These are phyloP conservation scores for Cladorrhinum sp. DNA, from an alignment of 2,329 filamentous ascomycete species.

Conservation along the genomic window DNA sequence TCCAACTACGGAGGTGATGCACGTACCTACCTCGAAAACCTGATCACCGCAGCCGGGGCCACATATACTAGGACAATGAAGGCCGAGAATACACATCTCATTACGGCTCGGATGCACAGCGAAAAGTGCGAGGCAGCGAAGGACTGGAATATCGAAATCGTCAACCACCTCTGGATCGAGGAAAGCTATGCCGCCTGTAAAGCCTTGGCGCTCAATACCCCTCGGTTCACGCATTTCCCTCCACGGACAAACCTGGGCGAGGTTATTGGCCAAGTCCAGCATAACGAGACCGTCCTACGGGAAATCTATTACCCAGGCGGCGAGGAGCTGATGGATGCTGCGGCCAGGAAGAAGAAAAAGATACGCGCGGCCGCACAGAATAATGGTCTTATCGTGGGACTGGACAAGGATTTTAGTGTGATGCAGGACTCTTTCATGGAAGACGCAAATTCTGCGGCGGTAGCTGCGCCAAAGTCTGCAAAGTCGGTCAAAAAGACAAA, in stretches of 20 bases:
- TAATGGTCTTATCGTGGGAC: conserved; percentile 47
- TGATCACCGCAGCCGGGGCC: conserved; percentile 79
- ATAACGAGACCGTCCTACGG: conserved; percentile 62
- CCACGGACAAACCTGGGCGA: conserved; percentile 87
- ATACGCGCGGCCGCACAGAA: conserved; percentile 50
- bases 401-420: conserved; percentile 44
- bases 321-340: conserved; percentile 42
- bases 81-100: conserved; percentile 90
- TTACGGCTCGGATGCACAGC: conserved; percentile 83
- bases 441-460: conserved; percentile 32
- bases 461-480: conserved; percentile 6
- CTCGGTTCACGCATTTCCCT: conserved; percentile 83
- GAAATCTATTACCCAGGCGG: conserved; percentile 68
- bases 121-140: conserved; percentile 91
- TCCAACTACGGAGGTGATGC: conserved; percentile 97
- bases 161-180: conserved; percentile 97
- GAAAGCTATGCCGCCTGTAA: conserved; percentile 93
- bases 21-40: conserved; percentile 86
- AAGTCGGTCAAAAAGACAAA: conserved; percentile 13
- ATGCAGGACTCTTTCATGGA: conserved; percentile 45
- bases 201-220: conserved; percentile 66
- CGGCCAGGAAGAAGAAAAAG: conserved; percentile 48
- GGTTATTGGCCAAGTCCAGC: conserved; percentile 82
- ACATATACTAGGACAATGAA: conserved; percentile 94
- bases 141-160: conserved; percentile 86